These are phyloP conservation scores for Hibiscus trionum DNA, from an alignment of 345 rosid species.

Conservation along the genomic window DNA sequence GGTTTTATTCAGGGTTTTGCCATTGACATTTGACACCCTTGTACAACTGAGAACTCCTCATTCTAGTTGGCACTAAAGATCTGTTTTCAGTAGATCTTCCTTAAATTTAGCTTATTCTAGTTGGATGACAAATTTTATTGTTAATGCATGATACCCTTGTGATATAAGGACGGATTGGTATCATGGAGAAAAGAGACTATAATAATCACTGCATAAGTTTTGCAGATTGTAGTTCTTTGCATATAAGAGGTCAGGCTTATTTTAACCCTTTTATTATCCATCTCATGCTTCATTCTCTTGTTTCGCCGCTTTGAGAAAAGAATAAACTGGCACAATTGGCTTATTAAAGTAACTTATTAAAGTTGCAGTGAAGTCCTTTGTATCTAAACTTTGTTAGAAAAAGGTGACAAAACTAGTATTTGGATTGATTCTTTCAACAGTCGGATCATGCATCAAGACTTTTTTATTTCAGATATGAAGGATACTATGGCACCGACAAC, in stretches of 20 bases:
- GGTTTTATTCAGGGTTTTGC: too few species aligned
- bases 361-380: neutral
- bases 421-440: too few species aligned
- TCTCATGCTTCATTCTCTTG: neutral
- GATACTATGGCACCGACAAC: neutral
- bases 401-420: too few species aligned
- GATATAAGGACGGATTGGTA: neutral
- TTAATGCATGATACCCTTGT: neutral
- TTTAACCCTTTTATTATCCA: neutral
- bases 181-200: neutral
- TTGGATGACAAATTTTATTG: neutral
- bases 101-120: neutral
- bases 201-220: neutral
- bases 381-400: neutral
- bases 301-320: neutral
- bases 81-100: neutral
- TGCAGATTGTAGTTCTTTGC: neutral
- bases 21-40: neutral
- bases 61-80: neutral
- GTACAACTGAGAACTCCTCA: neutral
- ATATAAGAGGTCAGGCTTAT: neutral
- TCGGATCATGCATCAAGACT: neutral
- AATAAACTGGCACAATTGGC: neutral
- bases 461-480: neutral
- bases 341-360: conserved; percentile 11